Percentiles rank a stretch among this genome's conserved stretches.
phyloP scores from a whole-genome alignment of 148 eudicot species.

The Talinum fruticosum region DNA sequence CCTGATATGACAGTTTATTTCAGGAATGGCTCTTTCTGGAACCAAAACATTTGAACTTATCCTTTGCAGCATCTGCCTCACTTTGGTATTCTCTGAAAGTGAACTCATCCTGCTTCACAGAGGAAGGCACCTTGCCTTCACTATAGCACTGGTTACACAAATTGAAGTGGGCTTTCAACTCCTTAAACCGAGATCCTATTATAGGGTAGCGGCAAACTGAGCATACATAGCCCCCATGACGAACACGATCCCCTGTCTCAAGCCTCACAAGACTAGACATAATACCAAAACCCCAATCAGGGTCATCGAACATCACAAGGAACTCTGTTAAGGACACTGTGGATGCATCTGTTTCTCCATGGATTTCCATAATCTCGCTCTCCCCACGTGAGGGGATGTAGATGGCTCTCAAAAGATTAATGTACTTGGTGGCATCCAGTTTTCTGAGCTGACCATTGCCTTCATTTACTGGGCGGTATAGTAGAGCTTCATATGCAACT shows the following conservation, averaged over 20 bases:
- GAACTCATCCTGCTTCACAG: constrained; percentile 76
- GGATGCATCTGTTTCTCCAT: constrained; percentile 64
- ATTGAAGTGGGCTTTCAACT: constrained; percentile 68
- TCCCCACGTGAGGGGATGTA: constrained; percentile 74
- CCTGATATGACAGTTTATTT: constrained; percentile 8
- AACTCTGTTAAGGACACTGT: constrained; percentile 62
- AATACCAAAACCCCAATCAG: constrained; percentile 89
- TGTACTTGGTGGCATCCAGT: constrained; percentile 56
- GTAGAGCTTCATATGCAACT: constrained; percentile 76
- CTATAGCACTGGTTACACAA: constrained; percentile 86
- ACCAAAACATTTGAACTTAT: constrained; percentile 80
- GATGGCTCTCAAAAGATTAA: constrained; percentile 73
- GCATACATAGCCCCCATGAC: constrained; percentile 75
- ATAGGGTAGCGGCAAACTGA: constrained; percentile 87
- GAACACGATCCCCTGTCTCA: constrained; percentile 73
- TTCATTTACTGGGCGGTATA: constrained; percentile 75
- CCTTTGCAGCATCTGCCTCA: constrained; percentile 76
- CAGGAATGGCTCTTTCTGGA: constrained; percentile 39
- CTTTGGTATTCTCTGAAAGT: constrained; percentile 75
- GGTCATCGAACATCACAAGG: constrained; percentile 78
- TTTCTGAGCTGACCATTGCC: constrained; percentile 55
- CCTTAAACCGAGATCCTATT: constrained; percentile 85
- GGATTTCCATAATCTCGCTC: constrained; percentile 83
- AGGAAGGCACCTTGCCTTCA: constrained; percentile 90
- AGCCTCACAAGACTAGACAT: constrained; percentile 72